phyloP scores from a whole-genome alignment of 208 protist species.

The Wallacemonas sp. region DNA sequence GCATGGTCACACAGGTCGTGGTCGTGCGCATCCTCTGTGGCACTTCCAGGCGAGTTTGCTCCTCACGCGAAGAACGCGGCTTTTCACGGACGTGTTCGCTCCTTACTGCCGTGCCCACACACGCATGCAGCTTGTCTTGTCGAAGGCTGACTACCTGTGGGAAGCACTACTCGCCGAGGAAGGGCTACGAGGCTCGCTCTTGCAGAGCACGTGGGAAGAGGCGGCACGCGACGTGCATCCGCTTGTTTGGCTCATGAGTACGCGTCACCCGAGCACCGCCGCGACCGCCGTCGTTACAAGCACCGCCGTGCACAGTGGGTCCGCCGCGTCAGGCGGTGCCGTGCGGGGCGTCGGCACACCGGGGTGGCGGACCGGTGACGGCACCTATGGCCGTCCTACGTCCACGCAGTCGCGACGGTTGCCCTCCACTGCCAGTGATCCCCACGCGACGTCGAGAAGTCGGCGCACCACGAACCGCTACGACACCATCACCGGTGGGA shows the following conservation, averaged over 20 bases:
- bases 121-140: slow-evolving; percentile 2
- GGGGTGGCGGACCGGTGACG: not conserved
- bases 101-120: slow-evolving; percentile 7
- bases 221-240: not conserved
- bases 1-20: no score
- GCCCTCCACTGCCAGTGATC: no score
- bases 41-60: not conserved
- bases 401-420: not conserved
- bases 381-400: not conserved
- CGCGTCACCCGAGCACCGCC: not conserved
- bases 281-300: not conserved
- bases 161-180: slow-evolving; percentile 1
- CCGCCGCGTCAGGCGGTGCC: no score
- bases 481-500: not conserved
- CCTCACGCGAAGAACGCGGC: slow-evolving; percentile 1
- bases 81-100: slow-evolving; percentile 8
- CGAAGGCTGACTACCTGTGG: slow-evolving; percentile 9
- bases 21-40: slow-evolving; percentile 3
- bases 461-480: not conserved
- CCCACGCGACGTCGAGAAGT: no score
- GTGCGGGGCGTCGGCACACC: no score
- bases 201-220: slow-evolving; percentile 11
- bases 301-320: no score
- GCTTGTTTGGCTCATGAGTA: slow-evolving; percentile 9
- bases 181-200: not conserved